phyloP scores from a whole-genome alignment of 208 protist genomes.

The Acanthamoeba healyi region DNA sequence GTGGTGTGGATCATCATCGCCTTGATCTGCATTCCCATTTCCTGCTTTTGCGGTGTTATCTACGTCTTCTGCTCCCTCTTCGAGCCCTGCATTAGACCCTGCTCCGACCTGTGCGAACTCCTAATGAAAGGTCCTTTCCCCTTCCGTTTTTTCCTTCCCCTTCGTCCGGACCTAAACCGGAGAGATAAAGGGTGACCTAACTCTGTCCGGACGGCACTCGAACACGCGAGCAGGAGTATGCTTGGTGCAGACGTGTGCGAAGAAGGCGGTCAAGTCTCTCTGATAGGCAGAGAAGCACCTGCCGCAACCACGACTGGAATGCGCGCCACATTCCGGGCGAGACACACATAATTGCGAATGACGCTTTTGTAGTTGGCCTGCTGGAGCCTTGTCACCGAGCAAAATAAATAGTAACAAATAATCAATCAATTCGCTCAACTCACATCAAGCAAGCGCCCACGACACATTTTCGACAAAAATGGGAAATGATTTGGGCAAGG shows the following conservation, averaged over 20 bases:
- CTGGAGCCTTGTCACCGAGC: not conserved
- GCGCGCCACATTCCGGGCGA: too few species aligned
- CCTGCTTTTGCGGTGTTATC: not conserved
- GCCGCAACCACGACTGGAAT: not conserved
- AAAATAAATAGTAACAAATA: not conserved
- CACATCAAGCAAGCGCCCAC: too few species aligned
- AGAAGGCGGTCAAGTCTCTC: slow-evolving; percentile 15
- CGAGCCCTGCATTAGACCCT: not conserved
- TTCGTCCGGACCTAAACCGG: too few species aligned
- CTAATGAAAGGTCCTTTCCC: slow-evolving; percentile 40
- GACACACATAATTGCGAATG: too few species aligned
- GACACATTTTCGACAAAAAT: not conserved
- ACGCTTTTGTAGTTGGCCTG: too few species aligned
- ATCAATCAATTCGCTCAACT: too few species aligned
- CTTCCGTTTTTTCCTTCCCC: too few species aligned
- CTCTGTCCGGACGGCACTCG: too few species aligned
- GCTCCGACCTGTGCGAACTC: not conserved
- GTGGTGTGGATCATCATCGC: not conserved
- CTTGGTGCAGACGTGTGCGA: not conserved
- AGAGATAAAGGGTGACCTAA: too few species aligned
- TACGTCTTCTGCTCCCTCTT: slow-evolving; percentile 52
- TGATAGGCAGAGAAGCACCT: not conserved
- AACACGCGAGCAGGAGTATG: not conserved
- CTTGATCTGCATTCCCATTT: slow-evolving; percentile 49
- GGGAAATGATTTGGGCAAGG: slow-evolving; percentile 72